phyloP scores from a whole-genome alignment of 768 basidiomycete species.

The Mrakia frigida region DNA sequence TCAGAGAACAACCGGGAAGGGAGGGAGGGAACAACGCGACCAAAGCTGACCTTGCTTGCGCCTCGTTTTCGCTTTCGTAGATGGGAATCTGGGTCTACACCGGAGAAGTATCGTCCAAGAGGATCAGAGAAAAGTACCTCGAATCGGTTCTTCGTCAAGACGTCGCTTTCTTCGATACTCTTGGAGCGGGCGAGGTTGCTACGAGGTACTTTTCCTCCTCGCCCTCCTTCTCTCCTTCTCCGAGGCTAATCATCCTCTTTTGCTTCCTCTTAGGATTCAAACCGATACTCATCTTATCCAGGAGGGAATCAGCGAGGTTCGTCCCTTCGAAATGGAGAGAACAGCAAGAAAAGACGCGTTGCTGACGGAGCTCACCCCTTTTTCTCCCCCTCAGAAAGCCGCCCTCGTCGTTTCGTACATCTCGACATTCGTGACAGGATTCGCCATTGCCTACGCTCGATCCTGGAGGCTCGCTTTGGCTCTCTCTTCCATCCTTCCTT shows the following conservation, averaged over 20 bases:
- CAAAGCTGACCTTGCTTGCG: no score
- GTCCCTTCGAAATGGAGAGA: no score
- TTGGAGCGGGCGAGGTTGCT: constrained; percentile 88
- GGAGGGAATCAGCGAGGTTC: constrained; percentile 21
- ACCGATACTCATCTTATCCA: constrained; percentile 31
- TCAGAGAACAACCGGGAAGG: no score
- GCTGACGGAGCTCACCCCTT: no score
- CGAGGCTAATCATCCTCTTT: no score
- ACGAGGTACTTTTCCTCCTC: constrained; percentile 47
- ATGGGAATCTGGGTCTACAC: constrained; percentile 51
- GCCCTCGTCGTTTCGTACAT: constrained; percentile 14
- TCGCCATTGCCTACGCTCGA: constrained; percentile 37
- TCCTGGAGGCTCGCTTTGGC: constrained; percentile 57
- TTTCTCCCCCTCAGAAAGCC: constrained; percentile 8
- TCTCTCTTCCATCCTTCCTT: constrained; percentile 18
- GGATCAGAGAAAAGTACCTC: constrained; percentile 72
- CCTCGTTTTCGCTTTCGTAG: constrained; percentile 38
- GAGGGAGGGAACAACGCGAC: no score
- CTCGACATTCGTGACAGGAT: constrained; percentile 25
- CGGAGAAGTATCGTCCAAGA: constrained; percentile 71
- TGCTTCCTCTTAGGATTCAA: constrained; percentile 52
- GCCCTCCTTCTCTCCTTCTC: constrained; percentile 1
- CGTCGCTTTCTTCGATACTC: constrained; percentile 77
- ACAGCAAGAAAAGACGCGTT: no score
- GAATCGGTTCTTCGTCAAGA: constrained; percentile 66